Percentiles rank a stretch among this genome's conserved stretches.
Evolutionary conservation across 768 basidiomycete genomes (phyloP).

Genomic region (Lactarius deliciosus): DNA sequence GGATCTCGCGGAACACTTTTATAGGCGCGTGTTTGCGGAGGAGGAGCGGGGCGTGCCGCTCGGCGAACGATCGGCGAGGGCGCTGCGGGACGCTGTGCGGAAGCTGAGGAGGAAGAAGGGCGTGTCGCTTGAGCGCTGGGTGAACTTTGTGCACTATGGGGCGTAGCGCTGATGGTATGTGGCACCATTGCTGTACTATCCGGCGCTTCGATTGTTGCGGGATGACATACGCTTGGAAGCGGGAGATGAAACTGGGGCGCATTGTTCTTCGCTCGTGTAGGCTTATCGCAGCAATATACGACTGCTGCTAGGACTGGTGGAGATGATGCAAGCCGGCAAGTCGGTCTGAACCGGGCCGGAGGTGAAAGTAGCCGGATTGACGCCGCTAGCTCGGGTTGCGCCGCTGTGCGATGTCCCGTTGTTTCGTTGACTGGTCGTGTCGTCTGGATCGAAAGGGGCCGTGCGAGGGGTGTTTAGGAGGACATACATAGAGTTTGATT

Average conservation of each 20-base stretch:
- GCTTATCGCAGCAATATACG: no score
- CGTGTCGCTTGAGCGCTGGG: conserved; percentile 14
- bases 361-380: not conserved
- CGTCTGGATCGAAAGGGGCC: not conserved
- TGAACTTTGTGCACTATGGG: conserved; percentile 22
- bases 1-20: conserved; percentile 8
- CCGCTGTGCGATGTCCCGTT: not conserved
- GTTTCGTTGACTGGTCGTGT: not conserved
- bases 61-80: conserved; percentile 8
- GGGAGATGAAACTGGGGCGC: no score
- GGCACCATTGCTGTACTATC: no score
- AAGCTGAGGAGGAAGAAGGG: conserved; percentile 14
- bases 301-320: no score
- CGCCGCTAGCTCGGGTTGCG: no score
- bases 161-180: conserved; percentile 2
- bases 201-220: no score
- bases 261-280: no score
- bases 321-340: not conserved
- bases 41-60: not conserved
- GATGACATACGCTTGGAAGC: no score
- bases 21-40: conserved; percentile 8
- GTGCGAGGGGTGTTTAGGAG: not conserved
- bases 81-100: conserved; percentile 9
- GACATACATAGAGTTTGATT: not conserved
- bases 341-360: not conserved